Evolutionary conservation across 306 rosid genomes (phyloP), one percentile per base, ranked within the genome.

Genomic region (Urtica urens): DNA sequence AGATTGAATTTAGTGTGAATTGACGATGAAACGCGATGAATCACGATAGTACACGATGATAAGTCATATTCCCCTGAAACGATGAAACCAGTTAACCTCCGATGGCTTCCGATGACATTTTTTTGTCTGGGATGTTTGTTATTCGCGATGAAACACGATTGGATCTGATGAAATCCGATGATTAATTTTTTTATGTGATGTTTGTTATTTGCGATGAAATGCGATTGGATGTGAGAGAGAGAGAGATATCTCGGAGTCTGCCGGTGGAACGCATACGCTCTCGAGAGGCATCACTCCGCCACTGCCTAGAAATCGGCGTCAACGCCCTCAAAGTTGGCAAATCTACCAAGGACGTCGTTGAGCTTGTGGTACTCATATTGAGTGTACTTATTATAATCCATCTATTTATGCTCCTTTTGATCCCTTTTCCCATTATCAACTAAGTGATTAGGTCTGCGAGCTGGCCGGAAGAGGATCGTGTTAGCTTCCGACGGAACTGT

Each of bases 221-320:
- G n/a, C n/a, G n/a, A n/a, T n/a, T n/a, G n/a, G n/a, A 88, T 33
- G 96, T 93, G 57, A 93, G 96, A 55, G 96, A 88, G 23, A 94
- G 95, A 21, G 96, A 80, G 59, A 87, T 88, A n/a, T 73, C 88
- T 0, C 59, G n/a, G 21, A 67, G 79, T 14, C 66, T 83, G 6
- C 67, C 83, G 4, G 68, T 58, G 0, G 94, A 81, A 27, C 76
- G 75, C 39, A 94, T 78, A 7, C 70, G 26, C 30, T 93, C 93
- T 0, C 86, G 96, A 0, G 93, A 83, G 71, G 88, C 72, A 15
- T 76, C 78, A 60, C 88, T 83, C 65, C 81, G 74, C 28, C 80
- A 58, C 76, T 76, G 86, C 73, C 86, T 88, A 18, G 62, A 62
- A 33, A 60, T 88, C 38, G 96, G 93, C 22, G 83, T 83, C 25